Conservation (phyloP, 768 basidiomycete genomes). For the Kwoniella newhampshirensis region DNA sequence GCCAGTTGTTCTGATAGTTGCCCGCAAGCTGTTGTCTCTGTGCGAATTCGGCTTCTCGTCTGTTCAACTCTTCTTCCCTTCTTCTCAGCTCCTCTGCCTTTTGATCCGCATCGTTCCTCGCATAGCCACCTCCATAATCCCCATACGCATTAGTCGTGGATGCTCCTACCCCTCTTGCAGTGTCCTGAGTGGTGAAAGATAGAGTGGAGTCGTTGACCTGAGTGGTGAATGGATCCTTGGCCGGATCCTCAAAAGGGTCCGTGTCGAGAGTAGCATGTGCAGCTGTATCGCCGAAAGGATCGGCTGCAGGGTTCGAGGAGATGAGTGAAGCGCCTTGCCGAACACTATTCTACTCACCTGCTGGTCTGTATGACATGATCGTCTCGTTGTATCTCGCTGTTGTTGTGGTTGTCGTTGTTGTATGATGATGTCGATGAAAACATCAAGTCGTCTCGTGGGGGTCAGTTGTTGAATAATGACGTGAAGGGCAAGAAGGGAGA, state of each 20-base stretch:
- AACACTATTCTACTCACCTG: constrained; percentile 4
- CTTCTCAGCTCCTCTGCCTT: constrained; percentile 38
- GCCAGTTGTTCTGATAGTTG: constrained; percentile 82
- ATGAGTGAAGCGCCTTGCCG: background rate
- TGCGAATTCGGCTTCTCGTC: constrained; percentile 77
- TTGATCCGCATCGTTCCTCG: constrained; percentile 18
- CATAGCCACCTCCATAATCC: constrained; percentile 7
- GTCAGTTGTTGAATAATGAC: constrained; percentile 5
- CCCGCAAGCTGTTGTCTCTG: constrained; percentile 62
- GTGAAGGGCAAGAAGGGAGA: constrained; percentile 2
- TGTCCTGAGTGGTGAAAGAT: constrained; percentile 41
- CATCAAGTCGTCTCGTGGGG: background rate
- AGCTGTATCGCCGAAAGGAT: constrained; percentile 31
- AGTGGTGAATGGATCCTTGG: constrained; percentile 39
- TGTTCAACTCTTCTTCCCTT: constrained; percentile 64
- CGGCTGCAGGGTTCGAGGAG: background rate
- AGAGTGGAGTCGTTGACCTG: constrained; percentile 45
- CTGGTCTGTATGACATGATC: constrained; percentile 16
- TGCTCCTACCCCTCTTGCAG: constrained; percentile 20
- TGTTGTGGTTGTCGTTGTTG: constrained; percentile 1
- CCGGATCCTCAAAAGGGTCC: constrained; percentile 46
- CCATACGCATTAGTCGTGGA: constrained; percentile 10
- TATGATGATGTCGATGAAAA: background rate
- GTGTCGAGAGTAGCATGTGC: constrained; percentile 35
- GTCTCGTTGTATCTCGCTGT: too few species aligned